Conservation (phyloP, 2,329 filamentous ascomycete species). For the Pseudocercospora fuligena region DNA sequence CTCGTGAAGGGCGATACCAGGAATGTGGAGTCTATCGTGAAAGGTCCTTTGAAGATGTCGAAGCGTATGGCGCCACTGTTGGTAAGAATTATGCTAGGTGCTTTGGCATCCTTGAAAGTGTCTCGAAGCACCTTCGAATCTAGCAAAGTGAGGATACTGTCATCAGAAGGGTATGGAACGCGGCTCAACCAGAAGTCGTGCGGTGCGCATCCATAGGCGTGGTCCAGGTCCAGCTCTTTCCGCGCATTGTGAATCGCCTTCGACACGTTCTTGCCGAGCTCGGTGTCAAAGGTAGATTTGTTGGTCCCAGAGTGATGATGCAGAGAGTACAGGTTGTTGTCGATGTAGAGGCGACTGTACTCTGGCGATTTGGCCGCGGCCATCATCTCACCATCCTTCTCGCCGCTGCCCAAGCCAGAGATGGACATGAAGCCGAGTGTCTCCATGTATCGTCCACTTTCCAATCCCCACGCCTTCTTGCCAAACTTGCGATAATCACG, state of each 20-base stretch:
- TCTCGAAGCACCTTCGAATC: constrained; percentile 74
- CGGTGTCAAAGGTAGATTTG: constrained; percentile 73
- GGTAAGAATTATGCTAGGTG: constrained; percentile 72
- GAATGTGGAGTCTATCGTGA: constrained; percentile 85
- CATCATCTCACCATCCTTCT: constrained; percentile 34
- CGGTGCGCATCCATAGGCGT: constrained; percentile 81
- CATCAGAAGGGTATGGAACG: constrained; percentile 70
- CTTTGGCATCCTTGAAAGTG: constrained; percentile 43
- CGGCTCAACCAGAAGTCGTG: constrained; percentile 81
- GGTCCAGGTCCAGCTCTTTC: constrained; percentile 71
- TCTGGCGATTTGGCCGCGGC: constrained; percentile 50
- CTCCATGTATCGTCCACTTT: constrained; percentile 91
- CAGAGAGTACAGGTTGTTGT: constrained; percentile 87
- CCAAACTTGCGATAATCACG: constrained; percentile 84
- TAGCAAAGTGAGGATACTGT: constrained; percentile 83
- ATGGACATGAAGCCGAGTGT: constrained; percentile 94
- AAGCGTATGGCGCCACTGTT: constrained; percentile 95
- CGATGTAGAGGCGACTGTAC: constrained; percentile 84
- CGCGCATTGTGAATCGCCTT: constrained; percentile 71
- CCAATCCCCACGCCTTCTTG: constrained; percentile 75
- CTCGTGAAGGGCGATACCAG: constrained; percentile 88
- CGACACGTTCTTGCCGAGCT: constrained; percentile 73
- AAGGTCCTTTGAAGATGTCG: constrained; percentile 90
- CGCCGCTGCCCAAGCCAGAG: constrained; percentile 61
- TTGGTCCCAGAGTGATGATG: constrained; percentile 80